A percentile compares a stretch with the other conserved stretches of the same genome.
Conservation (phyloP, 768 basidiomycete genomes). For the Tricholoma furcatifolium region DNA sequence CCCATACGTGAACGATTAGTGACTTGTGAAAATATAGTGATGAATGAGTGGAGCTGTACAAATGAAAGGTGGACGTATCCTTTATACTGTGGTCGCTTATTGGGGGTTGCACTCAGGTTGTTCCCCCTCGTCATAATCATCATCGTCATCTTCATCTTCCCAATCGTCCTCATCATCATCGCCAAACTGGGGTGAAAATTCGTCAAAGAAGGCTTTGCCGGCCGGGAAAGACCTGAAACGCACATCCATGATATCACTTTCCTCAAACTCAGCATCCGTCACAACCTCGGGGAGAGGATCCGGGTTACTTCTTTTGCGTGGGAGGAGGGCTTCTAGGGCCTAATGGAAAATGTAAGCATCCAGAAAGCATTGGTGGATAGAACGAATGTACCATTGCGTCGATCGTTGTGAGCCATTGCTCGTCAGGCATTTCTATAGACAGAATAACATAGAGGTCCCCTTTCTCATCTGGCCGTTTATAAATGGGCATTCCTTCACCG, state of each 20-base stretch:
- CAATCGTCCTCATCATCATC: slow-evolving; percentile 68
- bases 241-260: slow-evolving; percentile 80
- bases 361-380: background rate
- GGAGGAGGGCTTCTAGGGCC: slow-evolving; percentile 66
- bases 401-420: slow-evolving; percentile 69
- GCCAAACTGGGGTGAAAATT: slow-evolving; percentile 70
- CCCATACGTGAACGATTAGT: background rate
- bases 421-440: slow-evolving; percentile 85
- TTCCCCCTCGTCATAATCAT: slow-evolving; percentile 29
- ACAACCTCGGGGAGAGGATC: slow-evolving; percentile 71
- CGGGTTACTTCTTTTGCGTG: slow-evolving; percentile 73
- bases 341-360: slow-evolving; percentile 25
- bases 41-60: background rate
- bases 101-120: slow-evolving; percentile 64
- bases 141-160: slow-evolving; percentile 72
- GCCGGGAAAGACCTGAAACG: slow-evolving; percentile 76
- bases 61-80: background rate
- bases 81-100: slow-evolving; percentile 27
- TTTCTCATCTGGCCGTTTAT: slow-evolving; percentile 61
- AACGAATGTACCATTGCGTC: slow-evolving; percentile 51
- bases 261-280: slow-evolving; percentile 70
- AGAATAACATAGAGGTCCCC: slow-evolving; percentile 85
- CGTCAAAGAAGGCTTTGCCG: slow-evolving; percentile 76
- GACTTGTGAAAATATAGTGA: background rate
- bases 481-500: slow-evolving; percentile 88